Evolutionary conservation across 371 early-diverging fungal genomes (phyloP), one percentile per base, ranked within the genome.

Genomic region (Ordospora pajunii): DNA sequence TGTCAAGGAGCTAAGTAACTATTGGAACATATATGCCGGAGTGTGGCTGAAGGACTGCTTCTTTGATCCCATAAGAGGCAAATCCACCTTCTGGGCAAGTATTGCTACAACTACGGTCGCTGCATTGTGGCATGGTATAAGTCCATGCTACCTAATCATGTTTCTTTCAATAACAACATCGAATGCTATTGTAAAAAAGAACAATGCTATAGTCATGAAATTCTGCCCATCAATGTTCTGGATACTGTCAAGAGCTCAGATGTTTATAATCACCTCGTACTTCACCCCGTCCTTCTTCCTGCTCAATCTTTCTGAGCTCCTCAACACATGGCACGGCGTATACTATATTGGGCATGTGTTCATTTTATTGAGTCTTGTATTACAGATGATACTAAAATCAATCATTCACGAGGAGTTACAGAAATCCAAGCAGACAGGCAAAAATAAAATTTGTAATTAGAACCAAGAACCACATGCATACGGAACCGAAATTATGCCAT

Each of bases 211-310:
- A 7, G n/a, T 76, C 32, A 42, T 52, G 65, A 22, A 27, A 1
- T 65, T 50, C 40, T 43, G 1, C 6, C 64, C 53, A 48, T 37
- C 65, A 17, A 4, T 27, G 19, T 48, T 37, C 69, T 43, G 45
- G 44, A 27, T 75, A 37, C 40, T 81, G 7, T 51, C 40, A 7
- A 63, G 58, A 52, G 21, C 71, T 9, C 72, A 72, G 42, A 72
- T 78, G 72, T 23, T 75, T 48, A n/a, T 76, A 40, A 75, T 81
- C 63, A 49, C 78, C 4, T 50, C 69, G 62, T 81, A 77, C 44
- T 77, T 78, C 46, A 75, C 78, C 4, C 4, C 75, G 3, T 78
- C 81, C n/a, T 81, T 81, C 54, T 77, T 74, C 65, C 25, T 81
- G 8, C 51, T 78, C 19, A 53, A 69, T 46, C 42, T 78, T 23